These are phyloP conservation scores for Lupinus albus DNA, from an alignment of 306 rosid species.

Conservation along the genomic window DNA sequence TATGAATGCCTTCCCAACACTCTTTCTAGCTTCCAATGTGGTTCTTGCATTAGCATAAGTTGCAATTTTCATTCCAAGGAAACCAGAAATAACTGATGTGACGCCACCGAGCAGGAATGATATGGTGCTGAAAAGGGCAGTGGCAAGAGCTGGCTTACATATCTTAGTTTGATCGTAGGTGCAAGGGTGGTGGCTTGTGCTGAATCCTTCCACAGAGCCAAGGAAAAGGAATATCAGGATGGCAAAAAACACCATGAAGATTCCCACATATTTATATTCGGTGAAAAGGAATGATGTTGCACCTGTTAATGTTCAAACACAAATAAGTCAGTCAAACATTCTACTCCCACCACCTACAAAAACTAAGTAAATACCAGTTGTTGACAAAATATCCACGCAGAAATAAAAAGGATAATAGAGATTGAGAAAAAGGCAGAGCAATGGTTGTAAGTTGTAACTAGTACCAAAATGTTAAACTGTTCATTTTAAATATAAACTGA, in stretches of 20 bases:
- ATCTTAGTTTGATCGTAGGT: slow-evolving; percentile 59
- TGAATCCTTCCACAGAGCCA: slow-evolving; percentile 94
- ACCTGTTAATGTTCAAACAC: slow-evolving; percentile 56
- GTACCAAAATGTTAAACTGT: background rate
- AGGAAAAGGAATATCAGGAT: slow-evolving; percentile 88
- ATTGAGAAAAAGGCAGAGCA: background rate
- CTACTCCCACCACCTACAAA: slow-evolving; percentile 5
- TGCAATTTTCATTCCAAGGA: slow-evolving; percentile 98
- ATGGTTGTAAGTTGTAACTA: background rate
- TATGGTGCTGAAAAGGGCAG: slow-evolving; percentile 80
- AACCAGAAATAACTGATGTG: slow-evolving; percentile 86
- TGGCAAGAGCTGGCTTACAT: slow-evolving; percentile 92
- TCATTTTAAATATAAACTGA: background rate
- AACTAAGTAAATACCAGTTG: background rate
- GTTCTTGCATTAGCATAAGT: slow-evolving; percentile 97
- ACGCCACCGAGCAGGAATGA: slow-evolving; percentile 84
- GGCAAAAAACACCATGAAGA: slow-evolving; percentile 88
- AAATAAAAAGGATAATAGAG: background rate
- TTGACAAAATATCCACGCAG: background rate
- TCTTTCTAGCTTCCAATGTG: slow-evolving; percentile 88
- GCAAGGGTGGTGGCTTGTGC: slow-evolving; percentile 71
- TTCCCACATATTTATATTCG: slow-evolving; percentile 74
- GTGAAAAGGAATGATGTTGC: slow-evolving; percentile 95
- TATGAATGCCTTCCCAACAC: slow-evolving; percentile 95
- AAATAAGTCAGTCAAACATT: slow-evolving; percentile 36